phyloP scores from a whole-genome alignment of 2,329 filamentous ascomycete species.

The Akanthomyces uredinophilus region DNA sequence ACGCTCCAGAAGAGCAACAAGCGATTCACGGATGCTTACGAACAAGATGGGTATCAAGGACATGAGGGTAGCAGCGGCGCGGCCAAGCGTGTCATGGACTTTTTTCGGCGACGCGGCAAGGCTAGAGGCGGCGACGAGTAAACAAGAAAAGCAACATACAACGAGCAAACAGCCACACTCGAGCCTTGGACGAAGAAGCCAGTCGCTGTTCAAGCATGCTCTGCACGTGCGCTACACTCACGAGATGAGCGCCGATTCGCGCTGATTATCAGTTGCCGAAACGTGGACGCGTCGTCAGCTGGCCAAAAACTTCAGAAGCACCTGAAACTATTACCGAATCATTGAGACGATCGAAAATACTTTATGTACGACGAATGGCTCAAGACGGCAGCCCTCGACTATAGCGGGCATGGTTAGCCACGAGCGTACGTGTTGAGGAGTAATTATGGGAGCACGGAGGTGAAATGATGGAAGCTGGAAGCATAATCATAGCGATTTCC shows the following conservation, averaged over 20 bases:
- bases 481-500: conserved; percentile 6
- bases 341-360: neutral
- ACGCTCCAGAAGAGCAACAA: conserved; percentile 81
- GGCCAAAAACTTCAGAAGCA: neutral
- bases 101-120: conserved; percentile 84
- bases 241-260: neutral
- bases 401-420: neutral
- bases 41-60: conserved; percentile 60
- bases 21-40: conserved; percentile 84
- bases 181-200: neutral
- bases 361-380: neutral
- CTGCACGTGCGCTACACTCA: neutral
- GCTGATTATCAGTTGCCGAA: too few relatives aligned
- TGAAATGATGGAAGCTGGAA: neutral
- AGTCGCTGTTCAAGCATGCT: neutral
- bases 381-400: neutral
- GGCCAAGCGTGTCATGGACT: conserved; percentile 94
- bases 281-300: neutral
- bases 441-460: neutral
- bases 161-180: neutral
- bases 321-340: neutral
- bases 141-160: conserved; percentile 26
- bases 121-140: conserved; percentile 58
- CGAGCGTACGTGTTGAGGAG: neutral
- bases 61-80: conserved; percentile 81